Evolutionary conservation across 129 eudicot genomes (phyloP), one percentile per base, ranked within the genome.

Genomic region (Pseudognaphalium luteoalbum): DNA sequence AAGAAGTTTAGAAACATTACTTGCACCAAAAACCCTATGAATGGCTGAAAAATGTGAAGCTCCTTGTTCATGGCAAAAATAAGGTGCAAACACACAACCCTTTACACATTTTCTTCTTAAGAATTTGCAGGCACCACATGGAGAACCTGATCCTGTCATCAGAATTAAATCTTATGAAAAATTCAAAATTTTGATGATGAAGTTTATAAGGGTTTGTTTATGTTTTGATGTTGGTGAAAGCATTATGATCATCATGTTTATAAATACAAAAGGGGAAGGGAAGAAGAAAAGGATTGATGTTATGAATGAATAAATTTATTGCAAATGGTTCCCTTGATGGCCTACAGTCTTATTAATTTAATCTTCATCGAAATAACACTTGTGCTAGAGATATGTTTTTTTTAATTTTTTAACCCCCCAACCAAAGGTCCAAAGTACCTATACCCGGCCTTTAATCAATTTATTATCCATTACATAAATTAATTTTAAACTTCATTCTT

Each of bases 81-180:
- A 88, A 85, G 98, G 98, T 28, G 96, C 98, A 84, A 93, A 91
- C 37, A 93, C 98, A 88, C 98, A 93, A 30, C 98, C 98, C 70
- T 87, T 86, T 2, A 83, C 81, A 84, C 98, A 93, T 87, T 93
- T 93, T 71, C 98, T 93, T 78, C 98, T 91, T 87, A 93, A 75
- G 83, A 93, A 93, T 73, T 93, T 93, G 88, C 98, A 93, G 22
- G 98, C 98, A 80, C 98, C 98, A 84, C 98, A 93, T 74, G 98
- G 98, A 22, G 98, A 93, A 59, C 96, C 96, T 44, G 97, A 78
- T 57, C 97, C 92, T 64, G 92, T 90, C 98, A 80, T 74, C 30
- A 73, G 32, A 56, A 72, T 74, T 30, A 33, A 25, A 68, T 70
- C 25, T 73, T 73, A 21, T 14, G 52, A 56, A 64, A 62, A 33